A percentile compares a stretch with the other conserved stretches of the same genome.
phyloP scores from a whole-genome alignment of 495 filamentous ascomycete genomes.

The Hypoxylon subgilvum region DNA sequence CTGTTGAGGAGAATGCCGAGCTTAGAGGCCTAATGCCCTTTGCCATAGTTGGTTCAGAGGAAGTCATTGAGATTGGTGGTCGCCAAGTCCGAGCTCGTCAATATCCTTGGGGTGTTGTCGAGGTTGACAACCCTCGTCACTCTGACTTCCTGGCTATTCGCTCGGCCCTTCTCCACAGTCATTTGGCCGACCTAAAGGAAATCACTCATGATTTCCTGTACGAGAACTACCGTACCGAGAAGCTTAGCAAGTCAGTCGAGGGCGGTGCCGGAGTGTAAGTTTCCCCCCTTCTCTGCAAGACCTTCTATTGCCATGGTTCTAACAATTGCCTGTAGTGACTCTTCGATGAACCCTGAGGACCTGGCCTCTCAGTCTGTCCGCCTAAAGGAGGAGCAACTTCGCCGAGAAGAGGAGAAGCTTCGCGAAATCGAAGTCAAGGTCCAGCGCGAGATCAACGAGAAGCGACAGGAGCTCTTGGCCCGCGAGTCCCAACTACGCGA shows the following conservation, averaged over 20 bases:
- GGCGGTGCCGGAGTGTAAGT: conserved; percentile 86
- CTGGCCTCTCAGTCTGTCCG: conserved; percentile 95
- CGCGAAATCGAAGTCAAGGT: conserved; percentile 99
- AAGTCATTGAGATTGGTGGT: conserved; percentile 89
- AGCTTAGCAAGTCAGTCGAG: conserved; percentile 98
- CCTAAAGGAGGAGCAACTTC: conserved; percentile 98
- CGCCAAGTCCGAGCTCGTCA: conserved; percentile 91
- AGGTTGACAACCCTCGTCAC: conserved; percentile 98
- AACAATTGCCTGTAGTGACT: conserved; percentile 64
- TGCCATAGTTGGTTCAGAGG: conserved; percentile 96
- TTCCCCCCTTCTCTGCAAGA: not conserved
- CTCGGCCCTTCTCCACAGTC: conserved; percentile 93
- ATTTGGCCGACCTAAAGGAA: conserved; percentile 97
- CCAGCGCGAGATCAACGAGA: conserved; percentile 99
- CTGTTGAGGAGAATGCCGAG: conserved; percentile 98
- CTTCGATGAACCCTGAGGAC: conserved; percentile 97
- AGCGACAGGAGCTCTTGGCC: conserved; percentile 96
- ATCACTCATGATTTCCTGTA: conserved; percentile 99
- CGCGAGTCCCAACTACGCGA: conserved; percentile 98
- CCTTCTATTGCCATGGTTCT: conserved; percentile 26
- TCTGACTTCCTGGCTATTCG: conserved; percentile 98
- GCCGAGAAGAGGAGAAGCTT: conserved; percentile 98
- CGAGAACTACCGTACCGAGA: conserved; percentile 99
- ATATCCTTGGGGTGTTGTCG: conserved; percentile 98
- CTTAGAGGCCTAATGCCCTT: conserved; percentile 97